Evolutionary conservation across 352 stramenopile species (phyloP).

Genomic region (Phytophthora quininea): DNA sequence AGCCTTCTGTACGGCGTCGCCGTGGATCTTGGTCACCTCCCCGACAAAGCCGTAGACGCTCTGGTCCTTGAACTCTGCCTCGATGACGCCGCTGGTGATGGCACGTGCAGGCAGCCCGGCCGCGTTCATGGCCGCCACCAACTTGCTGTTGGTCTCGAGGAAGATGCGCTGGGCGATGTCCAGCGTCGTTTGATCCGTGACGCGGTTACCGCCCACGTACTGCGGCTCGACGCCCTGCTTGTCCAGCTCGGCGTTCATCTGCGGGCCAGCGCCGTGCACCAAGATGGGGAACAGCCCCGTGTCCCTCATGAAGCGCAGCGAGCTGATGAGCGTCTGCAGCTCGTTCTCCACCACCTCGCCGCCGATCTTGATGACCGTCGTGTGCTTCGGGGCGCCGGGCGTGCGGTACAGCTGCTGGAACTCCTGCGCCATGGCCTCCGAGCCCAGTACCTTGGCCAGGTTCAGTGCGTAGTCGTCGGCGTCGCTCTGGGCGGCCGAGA

Average conservation of each 20-base stretch:
- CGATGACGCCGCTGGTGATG: slow-evolving; percentile 88
- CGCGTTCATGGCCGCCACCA: slow-evolving; percentile 75
- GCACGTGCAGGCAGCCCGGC: slow-evolving; percentile 71
- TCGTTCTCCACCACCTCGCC: slow-evolving; percentile 90
- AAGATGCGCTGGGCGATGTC: slow-evolving; percentile 89
- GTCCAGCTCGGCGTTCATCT: slow-evolving; percentile 90
- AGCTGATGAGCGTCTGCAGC: slow-evolving; percentile 84
- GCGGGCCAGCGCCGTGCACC: slow-evolving; percentile 87
- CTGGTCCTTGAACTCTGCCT: slow-evolving; percentile 82
- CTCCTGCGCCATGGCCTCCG: slow-evolving; percentile 65
- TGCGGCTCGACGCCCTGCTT: slow-evolving; percentile 83
- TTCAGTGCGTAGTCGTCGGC: slow-evolving; percentile 51
- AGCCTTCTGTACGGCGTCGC: slow-evolving; percentile 66
- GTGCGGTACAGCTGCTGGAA: slow-evolving; percentile 79
- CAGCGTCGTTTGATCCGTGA: slow-evolving; percentile 88
- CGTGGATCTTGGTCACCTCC: slow-evolving; percentile 80
- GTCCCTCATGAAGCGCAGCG: slow-evolving; percentile 84
- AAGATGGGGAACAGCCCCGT: slow-evolving; percentile 86
- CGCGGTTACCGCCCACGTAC: slow-evolving; percentile 88
- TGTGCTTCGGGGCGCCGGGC: slow-evolving; percentile 62
- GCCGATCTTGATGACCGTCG: slow-evolving; percentile 90
- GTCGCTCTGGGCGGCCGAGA: slow-evolving; percentile 24
- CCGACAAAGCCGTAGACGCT: slow-evolving; percentile 88
- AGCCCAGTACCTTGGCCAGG: slow-evolving; percentile 60
- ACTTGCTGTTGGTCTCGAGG: slow-evolving; percentile 78